Conservation (phyloP, 2,329 filamentous ascomycete genomes). For the Pseudogymnoascus sp. region DNA sequence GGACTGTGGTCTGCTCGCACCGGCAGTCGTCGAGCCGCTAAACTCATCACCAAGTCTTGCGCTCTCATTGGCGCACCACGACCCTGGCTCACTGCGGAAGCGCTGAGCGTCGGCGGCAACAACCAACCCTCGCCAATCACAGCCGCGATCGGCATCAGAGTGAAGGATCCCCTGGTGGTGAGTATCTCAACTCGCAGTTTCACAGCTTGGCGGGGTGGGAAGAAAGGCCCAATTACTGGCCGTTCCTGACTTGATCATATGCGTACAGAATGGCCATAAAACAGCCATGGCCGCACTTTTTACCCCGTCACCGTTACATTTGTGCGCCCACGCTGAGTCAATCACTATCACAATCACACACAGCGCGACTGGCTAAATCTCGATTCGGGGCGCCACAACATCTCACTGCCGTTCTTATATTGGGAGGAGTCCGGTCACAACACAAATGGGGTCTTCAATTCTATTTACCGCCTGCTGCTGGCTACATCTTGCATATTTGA, state of each 20-base stretch:
- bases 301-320: constrained; percentile 1
- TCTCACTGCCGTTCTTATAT: not conserved
- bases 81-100: not conserved
- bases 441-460: constrained; percentile 7
- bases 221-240: constrained; percentile 2
- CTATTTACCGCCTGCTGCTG: constrained; percentile 10
- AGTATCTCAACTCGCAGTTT: constrained; percentile 1
- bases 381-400: not conserved
- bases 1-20: not conserved
- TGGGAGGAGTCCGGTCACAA: not conserved
- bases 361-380: not conserved
- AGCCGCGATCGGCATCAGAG: not conserved
- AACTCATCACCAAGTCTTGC: not conserved
- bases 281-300: not conserved
- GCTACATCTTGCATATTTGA: constrained; percentile 7
- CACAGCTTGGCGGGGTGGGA: not conserved
- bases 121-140: not conserved
- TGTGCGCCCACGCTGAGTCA: not conserved
- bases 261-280: not conserved
- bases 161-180: not conserved
- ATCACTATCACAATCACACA: constrained; percentile 4
- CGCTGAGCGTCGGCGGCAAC: constrained; percentile 1
- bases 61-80: not conserved
- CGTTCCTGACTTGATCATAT: not conserved
- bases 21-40: not conserved